Base-by-base conservation (phyloP, 1,284 basidiomycete species). In the Athelia psychrophila region DNA sequence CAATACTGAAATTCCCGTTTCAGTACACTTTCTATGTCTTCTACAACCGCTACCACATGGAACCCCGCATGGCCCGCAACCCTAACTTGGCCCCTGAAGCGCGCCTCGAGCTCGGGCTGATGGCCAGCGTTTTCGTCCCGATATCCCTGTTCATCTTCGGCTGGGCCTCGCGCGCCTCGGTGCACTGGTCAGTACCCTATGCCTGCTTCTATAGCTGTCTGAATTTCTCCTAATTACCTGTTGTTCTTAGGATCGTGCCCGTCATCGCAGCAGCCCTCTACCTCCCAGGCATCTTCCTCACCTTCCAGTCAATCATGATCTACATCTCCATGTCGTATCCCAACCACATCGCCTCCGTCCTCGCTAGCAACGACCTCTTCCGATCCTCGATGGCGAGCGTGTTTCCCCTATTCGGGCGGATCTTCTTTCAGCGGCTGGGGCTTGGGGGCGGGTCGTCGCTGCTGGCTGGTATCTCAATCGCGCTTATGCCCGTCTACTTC, bases 101-200 rank as follows among this genome's bases (percentile, higher is more conserved):
- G 6, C 38, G 58, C 24, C 58, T 61, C 44, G 58, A 60, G 33
- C 54, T 61, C 30, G 61, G 60, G 2, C 45, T 64, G 24, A 52
- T 61, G 30, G 59, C 56, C 77, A 80, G 62, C 72, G 75, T 59
- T 66, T 79, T 69, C 2, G 65, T 77, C 24, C 69, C 76, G 2
- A 55, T 70, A 18, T 73, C 71, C 3, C 65, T 75, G 24, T 73
- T 78, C 61, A 68, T 69, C 63, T 70, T 77, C 49, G 74, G 75
- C 13, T 78, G 74, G 71, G 69, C 73, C 1, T 66, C 70, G 12
- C 58, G 55, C 3, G 25, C 59, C 2, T 57, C 50, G 42, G 49
- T 72, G 2, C 69, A 65, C 20, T 52, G 51, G 35, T n/a, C n/a
- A n/a, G n/a, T n/a, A n/a, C n/a, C n/a, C n/a, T n/a, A n/a, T n/a